phyloP scores from a whole-genome alignment of 2,329 filamentous ascomycete genomes.

The Fusarium sp. region DNA sequence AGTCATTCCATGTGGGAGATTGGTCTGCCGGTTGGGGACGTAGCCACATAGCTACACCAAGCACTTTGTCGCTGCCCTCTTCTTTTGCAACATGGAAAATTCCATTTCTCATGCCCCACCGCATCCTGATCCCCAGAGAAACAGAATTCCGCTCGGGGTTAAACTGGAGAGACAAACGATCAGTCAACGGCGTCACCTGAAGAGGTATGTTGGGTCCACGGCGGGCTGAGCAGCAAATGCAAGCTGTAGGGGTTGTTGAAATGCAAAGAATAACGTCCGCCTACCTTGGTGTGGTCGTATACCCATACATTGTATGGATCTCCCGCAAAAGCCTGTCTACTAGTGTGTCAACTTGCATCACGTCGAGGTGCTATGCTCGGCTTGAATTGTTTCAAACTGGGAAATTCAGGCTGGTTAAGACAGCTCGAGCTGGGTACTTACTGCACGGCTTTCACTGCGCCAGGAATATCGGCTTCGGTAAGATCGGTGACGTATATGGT shows the following conservation, averaged over 20 bases:
- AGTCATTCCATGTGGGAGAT: constrained; percentile 70
- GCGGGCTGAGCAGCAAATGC: neutral
- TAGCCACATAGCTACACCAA: constrained; percentile 81
- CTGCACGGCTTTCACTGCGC: constrained; percentile 74
- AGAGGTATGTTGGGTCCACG: neutral
- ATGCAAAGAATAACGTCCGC: neutral
- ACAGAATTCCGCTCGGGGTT: constrained; percentile 69
- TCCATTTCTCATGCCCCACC: constrained; percentile 76
- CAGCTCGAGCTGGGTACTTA: constrained; percentile 14
- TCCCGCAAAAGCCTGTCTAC: constrained; percentile 68
- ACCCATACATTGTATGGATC: constrained; percentile 77
- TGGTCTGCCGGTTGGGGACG: constrained; percentile 62
- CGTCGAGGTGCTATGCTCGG: neutral
- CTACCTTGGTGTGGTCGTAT: constrained; percentile 67
- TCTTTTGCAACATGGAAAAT: constrained; percentile 79
- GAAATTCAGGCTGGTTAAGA: neutral
- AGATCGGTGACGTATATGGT: constrained; percentile 67
- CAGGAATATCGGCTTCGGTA: constrained; percentile 69
- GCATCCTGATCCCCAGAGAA: constrained; percentile 73
- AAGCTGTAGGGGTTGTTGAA: neutral
- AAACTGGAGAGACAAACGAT: constrained; percentile 57
- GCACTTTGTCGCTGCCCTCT: constrained; percentile 62
- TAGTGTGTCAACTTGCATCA: fast-evolving
- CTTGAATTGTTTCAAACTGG: too few species aligned
- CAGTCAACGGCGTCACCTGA: neutral